Evolutionary conservation across 225 moss, liverwort and hornwort species (phyloP), one percentile per base, ranked within the genome.

Genomic region (Pleurozium schreberi): DNA sequence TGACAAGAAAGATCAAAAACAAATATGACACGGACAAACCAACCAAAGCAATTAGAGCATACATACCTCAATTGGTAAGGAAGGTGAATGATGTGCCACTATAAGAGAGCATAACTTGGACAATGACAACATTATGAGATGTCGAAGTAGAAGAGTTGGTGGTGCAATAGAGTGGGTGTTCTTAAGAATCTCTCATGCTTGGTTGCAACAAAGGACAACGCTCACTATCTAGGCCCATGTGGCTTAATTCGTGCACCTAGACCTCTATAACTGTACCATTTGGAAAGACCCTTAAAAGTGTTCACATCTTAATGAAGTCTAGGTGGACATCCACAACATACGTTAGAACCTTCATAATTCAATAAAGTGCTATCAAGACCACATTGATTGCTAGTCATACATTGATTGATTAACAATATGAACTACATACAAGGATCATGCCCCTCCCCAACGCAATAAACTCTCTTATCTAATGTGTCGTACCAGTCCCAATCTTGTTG

Each of bases 11-110:
- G 86, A 61, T 62, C 2, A 0, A 6, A 69, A 33, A 43, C 16
- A 26, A 33, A 43, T 2, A 58, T 23, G 5, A 12, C 4, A 50
- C 1, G 5, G 0, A 50, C 0, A 26, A 36, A 45, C 12, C 5
- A 69, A 73, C 12, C 9, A 34, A 45, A 58, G 38, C 10, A 30
- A 63, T 62, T 38, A 50, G 14, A 28, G 5, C 11, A 28, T 50
- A 61, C 16, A 30, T 49, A 75, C 86, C 50, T 86, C 21, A 28
- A 86, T 50, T 28, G 10, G 19, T 28, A 1, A 10, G 4, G 13
- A 27, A 38, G 7, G 28, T 61, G 6, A 14, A 85, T 38, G 49
- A 62, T 75, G 50, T 7, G 5, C n/a, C 14, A 50, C 12, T 49
- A 8, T 6, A 63, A 75, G 20, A 28, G 2, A 75, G 14, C 3